phyloP scores from a whole-genome alignment of 495 filamentous ascomycete genomes.

The Penicillium roqueforti region DNA sequence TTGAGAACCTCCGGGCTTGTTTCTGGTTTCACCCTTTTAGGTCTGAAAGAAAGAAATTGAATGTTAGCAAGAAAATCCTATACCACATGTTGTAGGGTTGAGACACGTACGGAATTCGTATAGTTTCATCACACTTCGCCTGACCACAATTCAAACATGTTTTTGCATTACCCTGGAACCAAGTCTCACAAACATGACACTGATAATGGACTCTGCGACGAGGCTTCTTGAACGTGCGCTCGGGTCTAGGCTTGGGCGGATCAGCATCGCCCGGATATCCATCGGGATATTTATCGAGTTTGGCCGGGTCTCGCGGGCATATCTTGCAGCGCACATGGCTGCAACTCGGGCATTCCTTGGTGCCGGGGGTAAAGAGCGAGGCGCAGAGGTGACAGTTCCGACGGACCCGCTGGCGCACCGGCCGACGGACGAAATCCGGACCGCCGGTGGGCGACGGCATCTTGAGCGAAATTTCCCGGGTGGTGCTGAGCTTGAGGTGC shows the following conservation, averaged over 20 bases:
- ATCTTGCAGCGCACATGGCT: slow-evolving; percentile 73
- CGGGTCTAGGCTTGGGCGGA: slow-evolving; percentile 26
- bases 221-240: slow-evolving; percentile 41
- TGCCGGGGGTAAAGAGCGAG: slow-evolving; percentile 53
- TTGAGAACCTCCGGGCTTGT: slow-evolving; percentile 61
- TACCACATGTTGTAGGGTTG: neutral
- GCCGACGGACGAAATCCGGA: slow-evolving; percentile 65
- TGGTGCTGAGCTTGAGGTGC: slow-evolving; percentile 12
- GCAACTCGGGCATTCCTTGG: slow-evolving; percentile 66
- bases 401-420: slow-evolving; percentile 63
- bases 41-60: slow-evolving; percentile 34
- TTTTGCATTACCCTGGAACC: slow-evolving; percentile 44
- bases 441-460: slow-evolving; percentile 61
- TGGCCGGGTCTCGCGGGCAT: slow-evolving; percentile 74
- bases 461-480: slow-evolving; percentile 21
- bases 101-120: slow-evolving; percentile 48
- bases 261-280: slow-evolving; percentile 73
- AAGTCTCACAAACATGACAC: slow-evolving; percentile 60
- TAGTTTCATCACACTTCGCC: slow-evolving; percentile 45
- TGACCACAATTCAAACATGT: slow-evolving; percentile 63
- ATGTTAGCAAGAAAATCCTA: slow-evolving; percentile 24
- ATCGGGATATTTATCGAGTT: slow-evolving; percentile 68
- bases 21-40: slow-evolving; percentile 57
- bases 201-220: slow-evolving; percentile 52
- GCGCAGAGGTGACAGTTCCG: slow-evolving; percentile 75